phyloP scores from a whole-genome alignment of 257 asterid genomes.

The Asclepias syriaca region DNA sequence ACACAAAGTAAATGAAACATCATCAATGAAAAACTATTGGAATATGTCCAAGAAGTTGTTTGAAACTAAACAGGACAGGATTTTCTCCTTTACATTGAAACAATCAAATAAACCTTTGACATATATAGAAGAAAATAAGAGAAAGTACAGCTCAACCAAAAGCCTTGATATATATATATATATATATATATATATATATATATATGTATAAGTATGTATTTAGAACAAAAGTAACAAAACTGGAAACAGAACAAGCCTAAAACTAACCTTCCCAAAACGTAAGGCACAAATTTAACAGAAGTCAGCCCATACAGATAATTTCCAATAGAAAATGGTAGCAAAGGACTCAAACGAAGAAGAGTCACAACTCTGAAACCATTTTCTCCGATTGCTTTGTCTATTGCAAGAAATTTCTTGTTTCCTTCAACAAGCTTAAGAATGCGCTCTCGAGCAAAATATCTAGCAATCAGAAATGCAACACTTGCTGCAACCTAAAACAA shows the following conservation, averaged over 20 bases:
- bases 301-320: constrained; percentile 94
- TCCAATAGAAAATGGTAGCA: constrained; percentile 95
- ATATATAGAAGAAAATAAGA: neutral
- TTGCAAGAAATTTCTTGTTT: constrained; percentile 88
- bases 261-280: constrained; percentile 83
- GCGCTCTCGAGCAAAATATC: constrained; percentile 97
- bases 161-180: too few species aligned
- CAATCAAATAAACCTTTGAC: neutral
- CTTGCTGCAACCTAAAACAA: constrained; percentile 83
- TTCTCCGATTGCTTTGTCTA: constrained; percentile 96
- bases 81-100: neutral
- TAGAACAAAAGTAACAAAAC: neutral
- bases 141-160: neutral
- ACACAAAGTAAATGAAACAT: constrained; percentile 6
- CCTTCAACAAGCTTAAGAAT: constrained; percentile 96
- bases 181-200: too few species aligned
- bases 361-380: constrained; percentile 90
- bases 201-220: neutral
- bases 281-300: constrained; percentile 88
- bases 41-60: neutral
- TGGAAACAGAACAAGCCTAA: constrained; percentile 1
- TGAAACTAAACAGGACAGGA: neutral
- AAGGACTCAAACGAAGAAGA: constrained; percentile 97
- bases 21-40: neutral
- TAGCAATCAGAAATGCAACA: constrained; percentile 82